Evolutionary conservation across 192 early-diverging fungal genomes (phyloP).

Genomic region (Linderina pennispora): DNA sequence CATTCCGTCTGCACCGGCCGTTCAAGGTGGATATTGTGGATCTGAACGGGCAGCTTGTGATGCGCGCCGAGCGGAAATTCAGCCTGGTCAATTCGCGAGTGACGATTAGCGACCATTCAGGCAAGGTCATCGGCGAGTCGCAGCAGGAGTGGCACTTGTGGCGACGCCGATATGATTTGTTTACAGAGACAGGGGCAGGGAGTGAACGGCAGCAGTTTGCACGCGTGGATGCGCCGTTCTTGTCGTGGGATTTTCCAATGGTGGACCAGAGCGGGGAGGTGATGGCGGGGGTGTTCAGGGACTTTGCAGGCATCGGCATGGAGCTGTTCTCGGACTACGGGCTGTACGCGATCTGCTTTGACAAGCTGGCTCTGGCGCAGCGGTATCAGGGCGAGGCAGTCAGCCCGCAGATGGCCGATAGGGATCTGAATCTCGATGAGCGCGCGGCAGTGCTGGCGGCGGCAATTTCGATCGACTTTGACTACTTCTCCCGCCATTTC

Average conservation of each 20-base stretch:
- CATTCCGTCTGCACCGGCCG: constrained; percentile 65
- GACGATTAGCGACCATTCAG: constrained; percentile 55
- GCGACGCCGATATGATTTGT: constrained; percentile 79
- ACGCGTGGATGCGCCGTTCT: constrained; percentile 60
- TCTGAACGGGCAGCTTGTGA: constrained; percentile 58
- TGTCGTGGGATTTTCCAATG: constrained; percentile 77
- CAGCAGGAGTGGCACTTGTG: constrained; percentile 81
- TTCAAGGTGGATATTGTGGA: constrained; percentile 74
- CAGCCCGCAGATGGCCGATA: constrained; percentile 15
- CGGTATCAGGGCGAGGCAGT: no score
- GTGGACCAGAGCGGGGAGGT: constrained; percentile 34
- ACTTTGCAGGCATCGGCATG: constrained; percentile 75
- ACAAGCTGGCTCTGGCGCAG: constrained; percentile 31
- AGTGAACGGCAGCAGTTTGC: constrained; percentile 53
- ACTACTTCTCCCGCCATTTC: constrained; percentile 82
- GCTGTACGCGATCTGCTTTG: constrained; percentile 73
- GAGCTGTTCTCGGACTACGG: constrained; percentile 84
- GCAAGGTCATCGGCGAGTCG: constrained; percentile 69
- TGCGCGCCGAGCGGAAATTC: constrained; percentile 60
- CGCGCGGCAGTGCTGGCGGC: constrained; percentile 74
- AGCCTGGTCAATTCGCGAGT: constrained; percentile 75
- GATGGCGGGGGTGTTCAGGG: constrained; percentile 62
- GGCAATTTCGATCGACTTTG: constrained; percentile 82
- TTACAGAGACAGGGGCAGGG: constrained; percentile 41
- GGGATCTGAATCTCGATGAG: constrained; percentile 65